Evolutionary conservation across 495 filamentous ascomycete species (phyloP).

Genomic region (Neurospora sp.): DNA sequence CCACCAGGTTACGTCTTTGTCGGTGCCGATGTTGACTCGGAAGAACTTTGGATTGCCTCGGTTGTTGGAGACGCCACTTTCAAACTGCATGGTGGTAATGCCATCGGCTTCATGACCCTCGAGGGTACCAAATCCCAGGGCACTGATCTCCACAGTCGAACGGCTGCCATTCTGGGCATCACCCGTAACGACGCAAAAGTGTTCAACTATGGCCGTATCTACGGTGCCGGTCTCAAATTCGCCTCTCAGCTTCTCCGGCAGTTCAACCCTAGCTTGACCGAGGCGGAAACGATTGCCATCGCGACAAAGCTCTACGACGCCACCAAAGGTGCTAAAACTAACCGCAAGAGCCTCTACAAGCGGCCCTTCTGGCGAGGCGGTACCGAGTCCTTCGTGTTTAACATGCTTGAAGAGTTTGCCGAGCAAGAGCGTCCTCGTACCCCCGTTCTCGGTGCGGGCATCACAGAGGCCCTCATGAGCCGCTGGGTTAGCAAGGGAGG

Average conservation of each 20-base stretch:
- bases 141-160: slow-evolving; percentile 92
- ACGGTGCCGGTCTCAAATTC: slow-evolving; percentile 90
- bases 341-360: slow-evolving; percentile 55
- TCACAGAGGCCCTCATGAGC: slow-evolving; percentile 87
- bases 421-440: slow-evolving; percentile 87
- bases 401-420: slow-evolving; percentile 92
- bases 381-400: slow-evolving; percentile 96
- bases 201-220: slow-evolving; percentile 98
- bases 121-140: slow-evolving; percentile 90
- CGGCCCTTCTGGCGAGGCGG: slow-evolving; percentile 89
- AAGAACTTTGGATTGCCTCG: slow-evolving; percentile 97
- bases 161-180: slow-evolving; percentile 83
- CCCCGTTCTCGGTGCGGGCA: slow-evolving; percentile 89
- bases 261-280: slow-evolving; percentile 78
- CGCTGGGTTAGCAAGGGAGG: slow-evolving; percentile 80
- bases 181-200: slow-evolving; percentile 92
- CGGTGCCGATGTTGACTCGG: slow-evolving; percentile 95
- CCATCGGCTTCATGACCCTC: slow-evolving; percentile 97
- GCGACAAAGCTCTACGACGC: slow-evolving; percentile 73
- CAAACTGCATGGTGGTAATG: slow-evolving; percentile 87
- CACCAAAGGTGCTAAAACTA: slow-evolving; percentile 78
- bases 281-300: slow-evolving; percentile 62
- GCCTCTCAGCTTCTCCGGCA: slow-evolving; percentile 81
- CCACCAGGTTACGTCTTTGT: slow-evolving; percentile 89
- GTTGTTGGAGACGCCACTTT: slow-evolving; percentile 92